These are phyloP conservation scores for Houttuynia cordata DNA, from an alignment of 164 flowering plant species.

Conservation along the genomic window DNA sequence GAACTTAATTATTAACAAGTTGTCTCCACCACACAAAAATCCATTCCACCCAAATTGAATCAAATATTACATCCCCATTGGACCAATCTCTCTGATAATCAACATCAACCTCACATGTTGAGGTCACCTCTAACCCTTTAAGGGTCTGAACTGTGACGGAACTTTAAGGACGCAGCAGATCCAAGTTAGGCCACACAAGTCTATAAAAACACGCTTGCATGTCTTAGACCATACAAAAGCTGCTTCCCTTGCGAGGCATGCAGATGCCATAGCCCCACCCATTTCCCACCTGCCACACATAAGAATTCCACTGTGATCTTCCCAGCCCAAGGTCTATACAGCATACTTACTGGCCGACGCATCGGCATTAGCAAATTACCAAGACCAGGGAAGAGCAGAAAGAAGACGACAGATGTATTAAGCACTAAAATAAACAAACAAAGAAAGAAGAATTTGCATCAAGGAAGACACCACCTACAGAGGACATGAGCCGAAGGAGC, in stretches of 20 bases:
- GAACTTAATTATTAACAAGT: too few relatives aligned
- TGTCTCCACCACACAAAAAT: neutral
- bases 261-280: constrained; percentile 4
- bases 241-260: neutral
- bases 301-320: neutral
- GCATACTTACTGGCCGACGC: too few relatives aligned
- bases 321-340: neutral
- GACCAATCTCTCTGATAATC: neutral
- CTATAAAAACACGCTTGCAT: constrained; percentile 4
- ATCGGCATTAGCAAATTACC: too few relatives aligned
- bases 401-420: neutral
- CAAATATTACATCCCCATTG: neutral
- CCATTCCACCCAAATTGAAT: neutral
- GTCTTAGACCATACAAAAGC: constrained; percentile 4
- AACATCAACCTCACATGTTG: constrained; percentile 6
- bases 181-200: constrained; percentile 5
- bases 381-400: neutral
- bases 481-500: neutral
- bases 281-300: constrained; percentile 1
- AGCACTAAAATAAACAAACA: too few relatives aligned
- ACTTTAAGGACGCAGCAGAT: neutral
- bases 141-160: neutral
- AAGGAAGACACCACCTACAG: neutral
- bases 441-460: neutral
- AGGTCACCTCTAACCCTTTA: neutral